These are phyloP conservation scores for Penicillium olsonii DNA, from an alignment of 2,329 filamentous ascomycete genomes.

Conservation along the genomic window DNA sequence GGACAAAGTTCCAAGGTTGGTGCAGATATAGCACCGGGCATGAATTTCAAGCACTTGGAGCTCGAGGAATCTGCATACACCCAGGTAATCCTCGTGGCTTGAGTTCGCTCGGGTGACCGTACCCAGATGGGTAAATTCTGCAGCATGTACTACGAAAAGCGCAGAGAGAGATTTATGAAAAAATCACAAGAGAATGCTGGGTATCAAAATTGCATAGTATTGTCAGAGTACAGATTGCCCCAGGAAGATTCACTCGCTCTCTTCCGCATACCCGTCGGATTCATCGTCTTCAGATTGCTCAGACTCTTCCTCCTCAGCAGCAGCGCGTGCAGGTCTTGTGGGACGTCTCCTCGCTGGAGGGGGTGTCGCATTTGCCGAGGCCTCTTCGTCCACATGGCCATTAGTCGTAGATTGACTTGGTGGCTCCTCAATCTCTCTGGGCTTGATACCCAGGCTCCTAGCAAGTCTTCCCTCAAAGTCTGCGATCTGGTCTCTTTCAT, in stretches of 20 bases:
- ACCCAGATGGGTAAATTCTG: too few species aligned
- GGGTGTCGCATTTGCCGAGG: neutral
- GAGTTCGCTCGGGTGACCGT: too few species aligned
- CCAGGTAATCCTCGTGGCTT: too few species aligned
- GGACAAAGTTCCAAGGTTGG: too few species aligned
- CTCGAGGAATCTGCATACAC: too few species aligned
- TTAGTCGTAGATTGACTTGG: neutral
- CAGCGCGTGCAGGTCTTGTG: neutral
- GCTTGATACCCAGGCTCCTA: conserved; percentile 53
- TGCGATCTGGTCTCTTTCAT: conserved; percentile 16
- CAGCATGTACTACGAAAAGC: too few species aligned
- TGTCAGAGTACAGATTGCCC: neutral
- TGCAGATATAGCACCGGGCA: too few species aligned
- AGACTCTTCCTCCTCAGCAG: neutral
- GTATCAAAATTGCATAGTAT: too few species aligned
- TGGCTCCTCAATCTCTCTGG: conserved; percentile 46
- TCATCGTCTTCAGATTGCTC: neutral
- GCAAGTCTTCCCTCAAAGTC: conserved; percentile 63
- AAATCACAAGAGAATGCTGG: too few species aligned
- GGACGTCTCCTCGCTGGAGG: neutral
- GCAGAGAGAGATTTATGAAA: too few species aligned
- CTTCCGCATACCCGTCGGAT: neutral
- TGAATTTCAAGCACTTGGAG: too few species aligned
- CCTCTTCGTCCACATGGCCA: conserved; percentile 3
- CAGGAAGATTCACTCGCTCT: neutral